These are phyloP conservation scores for Tylopilus balloui DNA, from an alignment of 768 basidiomycete genomes.

Conservation along the genomic window DNA sequence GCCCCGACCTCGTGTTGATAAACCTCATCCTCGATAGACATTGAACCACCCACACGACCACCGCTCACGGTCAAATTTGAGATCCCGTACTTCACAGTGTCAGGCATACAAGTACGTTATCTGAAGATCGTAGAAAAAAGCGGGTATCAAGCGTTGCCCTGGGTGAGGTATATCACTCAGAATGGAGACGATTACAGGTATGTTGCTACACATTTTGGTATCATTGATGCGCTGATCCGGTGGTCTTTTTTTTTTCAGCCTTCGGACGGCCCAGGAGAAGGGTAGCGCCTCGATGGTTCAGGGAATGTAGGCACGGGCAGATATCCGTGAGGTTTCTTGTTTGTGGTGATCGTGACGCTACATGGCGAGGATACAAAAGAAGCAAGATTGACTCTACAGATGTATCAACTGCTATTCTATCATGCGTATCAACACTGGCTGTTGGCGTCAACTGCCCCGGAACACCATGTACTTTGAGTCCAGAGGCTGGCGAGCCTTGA, in stretches of 20 bases:
- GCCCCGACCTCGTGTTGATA: not conserved
- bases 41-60: conserved; percentile 68
- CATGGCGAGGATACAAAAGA: not conserved
- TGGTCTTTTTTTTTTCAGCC: conserved; percentile 25
- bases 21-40: conserved; percentile 48
- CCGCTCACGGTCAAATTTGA: conserved; percentile 98
- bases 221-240: not conserved
- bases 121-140: conserved; percentile 99
- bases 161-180: conserved; percentile 93
- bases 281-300: conserved; percentile 59
- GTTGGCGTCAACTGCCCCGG: too few species aligned
- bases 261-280: conserved; percentile 73
- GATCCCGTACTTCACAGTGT: conserved; percentile 98
- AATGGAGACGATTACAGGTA: conserved; percentile 91
- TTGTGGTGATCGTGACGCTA: too few species aligned
- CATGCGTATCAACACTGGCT: too few species aligned
- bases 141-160: conserved; percentile 92
- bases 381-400: too few species aligned
- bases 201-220: conserved; percentile 10
- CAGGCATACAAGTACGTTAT: conserved; percentile 95
- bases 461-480: too few species aligned
- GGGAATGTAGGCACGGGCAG: conserved; percentile 8
- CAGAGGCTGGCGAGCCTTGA: too few species aligned
- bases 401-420: too few species aligned
- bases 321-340: not conserved